Base-by-base conservation (phyloP, 2,329 filamentous ascomycete genomes). In the Drechslerella dactyloides region DNA sequence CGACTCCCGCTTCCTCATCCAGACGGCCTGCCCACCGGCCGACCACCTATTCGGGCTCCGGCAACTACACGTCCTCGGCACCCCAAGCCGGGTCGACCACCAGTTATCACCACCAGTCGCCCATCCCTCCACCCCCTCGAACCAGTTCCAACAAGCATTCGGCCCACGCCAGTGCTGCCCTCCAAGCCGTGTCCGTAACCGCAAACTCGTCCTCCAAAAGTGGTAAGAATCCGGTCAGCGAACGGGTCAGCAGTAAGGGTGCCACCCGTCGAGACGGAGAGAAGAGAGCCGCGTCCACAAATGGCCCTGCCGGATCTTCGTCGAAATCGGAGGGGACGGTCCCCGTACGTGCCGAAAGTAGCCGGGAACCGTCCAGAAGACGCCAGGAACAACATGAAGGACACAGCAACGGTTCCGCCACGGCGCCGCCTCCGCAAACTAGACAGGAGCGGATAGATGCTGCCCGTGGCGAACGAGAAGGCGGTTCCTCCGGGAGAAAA, bases 401-500 rank as follows among this genome's bases (percentile, higher is more conserved):
- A 1, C 68, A 72, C 21, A 44, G 50, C 35, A 61, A 63, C 11
- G 40, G 60, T 10, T 6, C 54, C 8, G 24, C 46, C 10, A 21
- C 63, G 23, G 40, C 52, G 15, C 55, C 50, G 17, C 50, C 51
- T 42, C 68, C 66, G 24, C 60, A 63, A 21, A 72, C 60, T 17
- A 52, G 68, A 27, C 68, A 72, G 30, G 68, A 72, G 30, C 44
- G 68, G 40, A 64, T 72, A 61, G 68, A 72, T 27, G 60, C 68
- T 40, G 68, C 68, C 33, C 44, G 68, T 30, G 68, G 46, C 15
- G 64, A 69, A 27, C 58, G 64, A 21, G 60, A 69, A 17, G 55
- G 55, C 17, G 60, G 64, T 7, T 53, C 50, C 24, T 63, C 68
- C 3, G 60, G 60, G 8, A 60, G 60, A 40, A 96, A 96, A 82